These are phyloP conservation scores for Sporothrix brasiliensis DNA, from an alignment of 2,329 filamentous ascomycete genomes.

Conservation along the genomic window DNA sequence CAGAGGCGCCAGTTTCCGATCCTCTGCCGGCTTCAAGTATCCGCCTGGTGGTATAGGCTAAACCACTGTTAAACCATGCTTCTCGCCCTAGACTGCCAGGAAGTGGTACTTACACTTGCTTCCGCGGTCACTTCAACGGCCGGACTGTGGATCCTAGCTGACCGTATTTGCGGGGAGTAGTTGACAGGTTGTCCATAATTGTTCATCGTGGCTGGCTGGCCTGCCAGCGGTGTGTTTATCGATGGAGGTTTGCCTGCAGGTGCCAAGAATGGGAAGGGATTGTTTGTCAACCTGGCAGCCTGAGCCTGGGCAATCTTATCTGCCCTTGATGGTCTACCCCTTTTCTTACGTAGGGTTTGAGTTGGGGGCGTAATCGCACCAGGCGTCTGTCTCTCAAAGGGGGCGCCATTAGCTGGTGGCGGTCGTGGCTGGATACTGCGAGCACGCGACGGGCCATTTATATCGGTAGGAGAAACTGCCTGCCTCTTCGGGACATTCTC, in stretches of 20 bases:
- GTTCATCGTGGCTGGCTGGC: slow-evolving; percentile 2
- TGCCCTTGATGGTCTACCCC: slow-evolving; percentile 44
- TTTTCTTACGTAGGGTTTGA: slow-evolving; percentile 36
- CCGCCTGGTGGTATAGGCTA: not conserved
- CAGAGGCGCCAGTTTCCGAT: not conserved
- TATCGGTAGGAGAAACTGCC: slow-evolving; percentile 38
- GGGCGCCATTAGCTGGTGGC: slow-evolving; percentile 10
- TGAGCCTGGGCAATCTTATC: slow-evolving; percentile 41
- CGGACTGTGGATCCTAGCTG: not conserved
- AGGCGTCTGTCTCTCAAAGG: not conserved
- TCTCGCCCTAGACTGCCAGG: not conserved
- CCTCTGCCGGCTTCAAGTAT: not conserved
- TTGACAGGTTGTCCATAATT: not conserved
- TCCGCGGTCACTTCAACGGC: not conserved
- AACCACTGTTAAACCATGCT: not conserved
- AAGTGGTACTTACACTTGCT: not conserved
- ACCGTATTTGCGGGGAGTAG: not conserved
- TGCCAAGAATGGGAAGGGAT: slow-evolving; percentile 25
- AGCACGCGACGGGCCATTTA: slow-evolving; percentile 25
- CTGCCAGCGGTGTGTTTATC: not conserved
- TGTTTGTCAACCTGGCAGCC: slow-evolving; percentile 31
- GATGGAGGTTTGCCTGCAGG: slow-evolving; percentile 28
- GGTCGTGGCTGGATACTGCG: slow-evolving; percentile 42
- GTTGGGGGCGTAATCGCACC: slow-evolving; percentile 21
- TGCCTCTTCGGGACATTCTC: slow-evolving; percentile 43